Evolutionary conservation across 768 basidiomycete species (phyloP), one percentile per base, ranked within the genome.

Genomic region (Leccinum disarticulatum): DNA sequence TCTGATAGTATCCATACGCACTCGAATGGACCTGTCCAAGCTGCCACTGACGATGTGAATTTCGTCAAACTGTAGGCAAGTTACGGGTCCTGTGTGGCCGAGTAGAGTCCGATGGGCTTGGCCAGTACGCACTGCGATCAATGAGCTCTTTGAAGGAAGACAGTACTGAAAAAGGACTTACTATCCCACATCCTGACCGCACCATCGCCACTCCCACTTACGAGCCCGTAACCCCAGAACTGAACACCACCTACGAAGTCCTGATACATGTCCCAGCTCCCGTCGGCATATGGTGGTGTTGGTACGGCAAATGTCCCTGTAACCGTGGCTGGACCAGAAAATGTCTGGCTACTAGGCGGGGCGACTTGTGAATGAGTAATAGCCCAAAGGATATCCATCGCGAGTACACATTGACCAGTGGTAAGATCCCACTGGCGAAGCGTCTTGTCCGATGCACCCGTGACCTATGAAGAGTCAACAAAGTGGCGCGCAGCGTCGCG

Each of bases 171-270:
- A 25, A 52, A 27, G 47, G 19, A 30, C 93, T 82, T 70, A 96
- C 95, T 98, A 70, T 99, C 97, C 97, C 97, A 99, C 95, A 99
- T 98, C 64, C 97, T 78, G 31, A 98, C 95, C 3, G 91, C 96
- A 38, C 96, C 95, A 72, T 99, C 97, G 1, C 94, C 95, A 66
- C 94, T 97, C 2, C 95, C 97, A 65, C 94, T 97, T 5, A 98
- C 94, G 36, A 99, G 82, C 1, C 94, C 97, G 71, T 97, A 96
- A 4, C 95, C 95, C 96, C 97, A 98, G 72, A 98, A 98, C 72
- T 98, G 97, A 47, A 98, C 90, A 4, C 91, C 93, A 3, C 97
- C 97, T 8, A 99, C 94, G 70, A 96, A 98, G 73, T 99, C 95
- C 72, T 95, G 87, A 72, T 96, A 97, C 83, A 93, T 87, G 61